Conservation (phyloP, 257 asterid genomes). For the Fraxinus americana region DNA sequence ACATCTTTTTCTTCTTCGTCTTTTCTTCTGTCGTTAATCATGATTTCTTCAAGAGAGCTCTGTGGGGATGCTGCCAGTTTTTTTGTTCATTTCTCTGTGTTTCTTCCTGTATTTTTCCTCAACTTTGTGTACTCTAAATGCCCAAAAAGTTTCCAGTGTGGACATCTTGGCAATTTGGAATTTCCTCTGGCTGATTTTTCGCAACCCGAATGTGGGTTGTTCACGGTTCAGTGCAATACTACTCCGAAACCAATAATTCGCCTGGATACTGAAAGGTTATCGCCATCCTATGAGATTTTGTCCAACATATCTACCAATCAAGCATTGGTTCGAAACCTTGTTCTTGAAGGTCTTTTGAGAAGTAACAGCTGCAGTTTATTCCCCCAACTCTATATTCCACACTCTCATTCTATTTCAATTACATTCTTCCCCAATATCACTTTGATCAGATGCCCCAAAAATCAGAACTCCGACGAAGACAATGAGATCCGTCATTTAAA, state of each 20-base stretch:
- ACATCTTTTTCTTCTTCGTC: too few relatives aligned
- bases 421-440: too few relatives aligned
- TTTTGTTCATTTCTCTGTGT: neutral
- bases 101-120: neutral
- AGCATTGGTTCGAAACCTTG: neutral
- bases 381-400: neutral
- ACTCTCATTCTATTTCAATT: too few relatives aligned
- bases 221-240: conserved; percentile 18
- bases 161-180: conserved; percentile 19
- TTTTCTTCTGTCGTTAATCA: neutral
- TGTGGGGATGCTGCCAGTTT: neutral
- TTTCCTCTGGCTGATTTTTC: conserved; percentile 30
- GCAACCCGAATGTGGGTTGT: conserved; percentile 38
- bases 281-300: neutral
- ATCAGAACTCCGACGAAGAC: neutral
- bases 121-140: conserved; percentile 28
- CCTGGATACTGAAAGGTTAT: conserved; percentile 6
- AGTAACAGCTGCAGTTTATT: conserved; percentile 17
- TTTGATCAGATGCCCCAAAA: conserved; percentile 17
- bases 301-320: neutral
- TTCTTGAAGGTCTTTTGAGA: neutral
- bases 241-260: conserved; percentile 19
- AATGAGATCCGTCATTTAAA: neutral
- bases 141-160: conserved; percentile 35
- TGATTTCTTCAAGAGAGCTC: neutral